Evolutionary conservation across 768 basidiomycete genomes (phyloP).

Genomic region (Leccinum subgranulosum): DNA sequence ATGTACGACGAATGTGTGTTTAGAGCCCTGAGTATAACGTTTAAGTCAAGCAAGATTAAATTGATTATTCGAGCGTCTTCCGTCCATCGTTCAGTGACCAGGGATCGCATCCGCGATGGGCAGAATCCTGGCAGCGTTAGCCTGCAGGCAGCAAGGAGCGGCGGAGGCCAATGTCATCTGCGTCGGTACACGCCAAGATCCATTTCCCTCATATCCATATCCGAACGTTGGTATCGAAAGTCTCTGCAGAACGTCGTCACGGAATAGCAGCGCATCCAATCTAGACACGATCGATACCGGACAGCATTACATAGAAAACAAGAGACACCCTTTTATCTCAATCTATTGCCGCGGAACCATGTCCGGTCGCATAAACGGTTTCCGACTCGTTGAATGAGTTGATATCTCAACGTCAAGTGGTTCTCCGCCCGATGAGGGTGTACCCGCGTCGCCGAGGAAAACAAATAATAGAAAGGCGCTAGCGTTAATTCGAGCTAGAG

Average conservation of each 20-base stretch:
- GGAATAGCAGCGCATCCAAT: not conserved
- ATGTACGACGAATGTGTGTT: slow-evolving; percentile 16
- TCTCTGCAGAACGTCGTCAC: not conserved
- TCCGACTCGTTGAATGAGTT: not conserved
- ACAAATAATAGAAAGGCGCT: not conserved
- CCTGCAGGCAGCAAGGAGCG: no score
- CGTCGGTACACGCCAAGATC: no score
- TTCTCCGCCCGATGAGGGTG: not conserved
- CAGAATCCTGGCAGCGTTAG: no score
- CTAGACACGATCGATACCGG: not conserved
- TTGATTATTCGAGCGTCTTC: no score
- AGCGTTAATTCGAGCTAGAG: not conserved
- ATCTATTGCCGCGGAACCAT: not conserved
- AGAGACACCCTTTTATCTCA: not conserved
- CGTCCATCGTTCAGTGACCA: no score
- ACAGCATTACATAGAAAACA: not conserved
- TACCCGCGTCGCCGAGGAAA: not conserved
- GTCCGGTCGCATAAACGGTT: not conserved
- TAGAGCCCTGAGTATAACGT: not conserved
- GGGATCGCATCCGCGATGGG: no score
- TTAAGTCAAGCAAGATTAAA: no score
- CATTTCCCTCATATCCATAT: no score
- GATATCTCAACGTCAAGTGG: not conserved
- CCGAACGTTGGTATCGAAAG: not conserved
- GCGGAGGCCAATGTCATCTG: no score